Evolutionary conservation across 2,329 filamentous ascomycete genomes (phyloP), one percentile per base, ranked within the genome.

Genomic region (Verruconis gallopava): DNA sequence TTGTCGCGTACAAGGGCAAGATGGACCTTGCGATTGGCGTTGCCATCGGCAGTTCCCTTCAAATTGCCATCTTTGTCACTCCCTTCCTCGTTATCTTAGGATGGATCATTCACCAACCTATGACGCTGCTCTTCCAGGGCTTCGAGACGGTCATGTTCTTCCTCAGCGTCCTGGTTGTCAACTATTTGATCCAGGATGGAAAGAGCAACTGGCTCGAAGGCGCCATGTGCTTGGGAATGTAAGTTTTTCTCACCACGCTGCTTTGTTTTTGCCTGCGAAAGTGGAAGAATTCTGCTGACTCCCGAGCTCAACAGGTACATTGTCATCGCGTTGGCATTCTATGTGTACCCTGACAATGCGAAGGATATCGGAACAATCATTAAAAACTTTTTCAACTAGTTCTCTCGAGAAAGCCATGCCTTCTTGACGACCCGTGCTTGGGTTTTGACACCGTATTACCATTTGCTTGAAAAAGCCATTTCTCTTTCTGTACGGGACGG

Each of bases 61-160:
- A 73, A 47, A 75, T 75, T 43, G 69, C 71, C 3, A 63, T 75
- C 18, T 71, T 75, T 48, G 71, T 73, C 35, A 74, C 71, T 2
- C 71, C 71, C 4, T 71, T 72, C 57, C 57, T 74, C 40, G 70
- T 74, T 43, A 66, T 74, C 33, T 62, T 73, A 6, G 71, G 71
- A 39, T 73, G 70, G 70, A 65, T 67, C 51, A 67, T 74, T 44
- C 63, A 60, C 17, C 53, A 67, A 48, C 59, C 64, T 37, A 72
- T 73, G 69, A 68, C 80, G 20, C 69, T 93, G 22, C 86, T 89
- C 65, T 93, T 93, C 60, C 85, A 85, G 46, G 71, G 85, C 38
- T 93, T 93, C 60, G 85, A 93, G 70, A 93, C 85, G 0, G 81
- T 91, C 17, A 84, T 81, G 44, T 73, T 93, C 53, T 93, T 93